phyloP scores from a whole-genome alignment of 2,329 filamentous ascomycete species.

The Sporothrix curviconia region DNA sequence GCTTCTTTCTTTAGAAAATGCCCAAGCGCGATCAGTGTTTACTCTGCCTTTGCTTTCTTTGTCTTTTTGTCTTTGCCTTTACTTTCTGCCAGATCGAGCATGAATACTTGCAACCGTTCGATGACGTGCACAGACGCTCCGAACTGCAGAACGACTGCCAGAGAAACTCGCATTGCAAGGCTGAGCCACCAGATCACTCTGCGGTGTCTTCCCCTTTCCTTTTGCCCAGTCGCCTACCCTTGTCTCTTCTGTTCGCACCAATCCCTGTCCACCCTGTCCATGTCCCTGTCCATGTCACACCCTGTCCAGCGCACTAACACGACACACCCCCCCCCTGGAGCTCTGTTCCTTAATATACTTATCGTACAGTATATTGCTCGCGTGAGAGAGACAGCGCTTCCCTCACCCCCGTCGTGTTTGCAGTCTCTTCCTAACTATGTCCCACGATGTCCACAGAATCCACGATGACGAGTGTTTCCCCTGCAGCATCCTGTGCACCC shows the following conservation, averaged over 20 bases:
- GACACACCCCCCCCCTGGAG: slow-evolving; percentile 5
- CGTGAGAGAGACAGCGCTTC: neutral
- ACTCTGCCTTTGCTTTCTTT: too few species aligned
- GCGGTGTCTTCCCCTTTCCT: too few species aligned
- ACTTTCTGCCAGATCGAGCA: neutral
- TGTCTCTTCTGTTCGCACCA: neutral
- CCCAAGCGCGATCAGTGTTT: too few species aligned
- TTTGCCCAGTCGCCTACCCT: neutral
- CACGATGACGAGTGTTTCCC: neutral
- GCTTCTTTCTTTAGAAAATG: too few species aligned
- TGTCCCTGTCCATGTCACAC: too few species aligned
- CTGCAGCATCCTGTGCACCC: too few species aligned
- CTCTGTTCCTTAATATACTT: slow-evolving; percentile 13
- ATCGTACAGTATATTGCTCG: too few species aligned
- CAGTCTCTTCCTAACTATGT: too few species aligned
- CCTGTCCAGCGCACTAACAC: slow-evolving; percentile 8
- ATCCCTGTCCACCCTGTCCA: too few species aligned
- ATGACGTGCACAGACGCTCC: slow-evolving; percentile 3
- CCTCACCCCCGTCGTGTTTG: too few species aligned
- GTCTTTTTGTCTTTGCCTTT: neutral
- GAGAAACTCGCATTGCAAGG: neutral
- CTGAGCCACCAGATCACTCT: slow-evolving; percentile 1
- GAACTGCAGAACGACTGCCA: neutral
- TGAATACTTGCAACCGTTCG: slow-evolving; percentile 2
- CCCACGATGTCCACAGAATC: too few species aligned